Evolutionary conservation across 768 basidiomycete genomes (phyloP), one percentile per base, ranked within the genome.

Genomic region (Mycena pura): DNA sequence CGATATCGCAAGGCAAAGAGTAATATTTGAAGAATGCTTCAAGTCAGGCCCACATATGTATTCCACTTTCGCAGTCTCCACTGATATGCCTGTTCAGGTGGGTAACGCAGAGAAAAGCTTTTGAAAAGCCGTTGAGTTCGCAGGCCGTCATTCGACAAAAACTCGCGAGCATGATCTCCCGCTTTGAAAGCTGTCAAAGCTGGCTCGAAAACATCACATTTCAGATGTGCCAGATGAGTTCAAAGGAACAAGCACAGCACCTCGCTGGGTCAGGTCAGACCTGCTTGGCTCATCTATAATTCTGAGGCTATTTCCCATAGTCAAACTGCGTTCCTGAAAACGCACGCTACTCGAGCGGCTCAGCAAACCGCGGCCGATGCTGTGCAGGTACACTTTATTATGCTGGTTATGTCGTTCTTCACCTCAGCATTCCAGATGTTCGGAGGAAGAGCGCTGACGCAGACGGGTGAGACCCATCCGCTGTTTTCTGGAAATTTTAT

Each of bases 91-190:
- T 38, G 53, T 43, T 38, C 55, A 91, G 87, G 73, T 99, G 96
- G 96, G 83, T 86, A 6, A 86, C 80, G 56, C 93, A 97, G 70
- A 86, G 96, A 53, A 90, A 91, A 69, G 94, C 92, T 17, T 96
- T 97, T 67, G 95, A 95, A 47, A 95, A 93, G 74, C 91, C 89
- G 1, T 80, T 96, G 39, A 84, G 86, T 64, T 86, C 90, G 3
- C 93, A 93, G 73, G 84, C 95, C 5, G 92, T 97, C 65, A 91
- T 99, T 68, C 87, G 96, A 48, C 84, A 83, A 65, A 96, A 96
- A 81, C 78, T 99, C 45, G 95, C 94, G 9, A 80, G 78, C 8
- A 99, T 99, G 94, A 84, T 84, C 38, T 71, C 81, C 0, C 76
- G 82, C 29, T 76, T 80, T 7, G 83, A 85, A 61, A 93, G 94